Base-by-base conservation (phyloP, 2,329 filamentous ascomycete species). In the Chaetomiaceae sp. region DNA sequence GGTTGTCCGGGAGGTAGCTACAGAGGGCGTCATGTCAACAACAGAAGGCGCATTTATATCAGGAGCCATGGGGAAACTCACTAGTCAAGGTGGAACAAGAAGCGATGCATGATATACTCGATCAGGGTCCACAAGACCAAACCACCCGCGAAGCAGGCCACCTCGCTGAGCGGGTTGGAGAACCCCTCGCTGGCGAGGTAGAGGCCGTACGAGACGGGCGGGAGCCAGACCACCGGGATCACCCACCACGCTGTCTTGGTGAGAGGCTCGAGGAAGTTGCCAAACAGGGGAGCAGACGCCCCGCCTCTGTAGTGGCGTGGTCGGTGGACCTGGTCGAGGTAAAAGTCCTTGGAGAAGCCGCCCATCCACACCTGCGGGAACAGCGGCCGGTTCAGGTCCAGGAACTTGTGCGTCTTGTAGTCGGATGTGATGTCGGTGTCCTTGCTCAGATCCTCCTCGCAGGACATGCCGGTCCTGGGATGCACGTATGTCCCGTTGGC, bases 241-340 rank as follows among this genome's bases (percentile, higher is more conserved):
- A 95, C 68, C 82, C 86, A 99, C 93, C 93, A 99, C 1, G 93
- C 82, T 2, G 93, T 99, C 76, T 91, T 87, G 68, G 85, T 91
- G 53, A 99, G 73, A n/a, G 93, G 93, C 72, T 99, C 93, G n/a
- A 99, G 75, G 68, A 99, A 95, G 72, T 99, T 97, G 54, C 93
- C 93, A 70, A 99, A 99, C 20, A 99, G 72, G 17, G 93, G 93
- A 33, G 93, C 93, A 6, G 90, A 96, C 55, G 83, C 83, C 52
- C 93, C 93, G 58, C 92, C 92, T 66, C 85, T 95, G 77, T 97
- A 99, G 69, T 99, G 92, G 53, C 93, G 84, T 16, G 93, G 93
- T 39, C 93, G 85, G 67, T 99, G 93, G 46, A 99, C 88, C 68
- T 99, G 93, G 60, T 96, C 85, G 20, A 99, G 79, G 65, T 99